Percentiles rank a stretch among this genome's conserved stretches.
These are phyloP conservation scores for Exophiala lecanii-corni DNA, from an alignment of 2,329 filamentous ascomycete genomes.

Conservation along the genomic window DNA sequence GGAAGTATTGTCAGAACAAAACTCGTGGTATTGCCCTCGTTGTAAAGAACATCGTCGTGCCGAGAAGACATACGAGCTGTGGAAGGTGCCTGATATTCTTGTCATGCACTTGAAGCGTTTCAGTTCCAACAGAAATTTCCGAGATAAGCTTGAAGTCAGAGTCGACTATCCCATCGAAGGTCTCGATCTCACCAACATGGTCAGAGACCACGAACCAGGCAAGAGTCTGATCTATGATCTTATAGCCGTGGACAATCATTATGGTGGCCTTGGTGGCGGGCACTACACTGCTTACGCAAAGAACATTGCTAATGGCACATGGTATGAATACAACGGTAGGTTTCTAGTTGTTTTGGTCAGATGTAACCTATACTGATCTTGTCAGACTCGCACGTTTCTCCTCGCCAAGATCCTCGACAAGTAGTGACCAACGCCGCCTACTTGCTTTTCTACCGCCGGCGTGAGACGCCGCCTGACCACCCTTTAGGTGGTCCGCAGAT, in stretches of 20 bases:
- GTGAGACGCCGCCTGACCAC: slow-evolving; percentile 50
- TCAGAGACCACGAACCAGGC: slow-evolving; percentile 73
- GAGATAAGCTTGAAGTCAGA: slow-evolving; percentile 85
- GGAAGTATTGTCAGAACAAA: slow-evolving; percentile 88
- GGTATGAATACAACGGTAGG: slow-evolving; percentile 97
- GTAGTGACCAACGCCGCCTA: slow-evolving; percentile 78
- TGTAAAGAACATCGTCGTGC: slow-evolving; percentile 92
- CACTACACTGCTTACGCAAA: slow-evolving; percentile 95
- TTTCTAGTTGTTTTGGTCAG: slow-evolving; percentile 13
- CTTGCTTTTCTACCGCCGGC: slow-evolving; percentile 89
- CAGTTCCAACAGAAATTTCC: slow-evolving; percentile 72
- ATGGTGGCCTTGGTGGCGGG: slow-evolving; percentile 84
- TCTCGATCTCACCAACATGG: slow-evolving; percentile 73
- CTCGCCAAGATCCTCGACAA: slow-evolving; percentile 54
- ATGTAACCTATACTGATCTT: slow-evolving; percentile 38
- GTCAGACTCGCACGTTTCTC: slow-evolving; percentile 69
- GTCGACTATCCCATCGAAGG: slow-evolving; percentile 90
- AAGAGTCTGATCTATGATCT: slow-evolving; percentile 86
- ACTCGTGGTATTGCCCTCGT: slow-evolving; percentile 94
- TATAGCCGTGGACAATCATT: slow-evolving; percentile 94
- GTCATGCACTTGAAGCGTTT: slow-evolving; percentile 95
- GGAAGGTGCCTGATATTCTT: slow-evolving; percentile 93
- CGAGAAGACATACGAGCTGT: slow-evolving; percentile 94
- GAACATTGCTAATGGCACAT: slow-evolving; percentile 82
- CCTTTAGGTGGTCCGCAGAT: slow-evolving; percentile 78